Evolutionary conservation across 73 alveolate species (phyloP).

Genomic region (Paramecium octaurelia): DNA sequence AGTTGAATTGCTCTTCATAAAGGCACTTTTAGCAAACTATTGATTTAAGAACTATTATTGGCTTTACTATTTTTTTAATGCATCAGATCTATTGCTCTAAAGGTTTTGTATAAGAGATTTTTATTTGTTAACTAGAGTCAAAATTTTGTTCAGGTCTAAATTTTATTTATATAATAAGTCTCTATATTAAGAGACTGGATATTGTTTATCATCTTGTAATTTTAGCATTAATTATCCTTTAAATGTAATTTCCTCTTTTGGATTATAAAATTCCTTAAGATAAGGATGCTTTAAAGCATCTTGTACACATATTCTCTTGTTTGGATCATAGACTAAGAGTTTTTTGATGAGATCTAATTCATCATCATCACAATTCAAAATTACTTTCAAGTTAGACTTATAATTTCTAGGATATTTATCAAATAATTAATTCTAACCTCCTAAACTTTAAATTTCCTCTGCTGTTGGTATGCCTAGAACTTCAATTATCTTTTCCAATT

Average conservation of each 20-base stretch:
- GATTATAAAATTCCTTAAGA: constrained; percentile 49
- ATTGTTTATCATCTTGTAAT: constrained; percentile 8
- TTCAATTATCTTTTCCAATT: constrained; percentile 68
- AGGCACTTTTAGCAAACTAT: constrained; percentile 10
- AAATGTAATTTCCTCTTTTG: constrained; percentile 36
- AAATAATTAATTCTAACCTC: background rate
- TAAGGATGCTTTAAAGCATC: constrained; percentile 43
- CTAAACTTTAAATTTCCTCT: background rate
- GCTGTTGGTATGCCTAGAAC: constrained; percentile 76
- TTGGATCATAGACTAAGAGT: constrained; percentile 77
- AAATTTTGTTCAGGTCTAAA: background rate
- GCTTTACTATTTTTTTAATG: background rate
- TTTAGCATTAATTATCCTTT: background rate
- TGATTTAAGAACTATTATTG: background rate
- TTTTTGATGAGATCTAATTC: constrained; percentile 30
- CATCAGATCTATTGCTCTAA: background rate
- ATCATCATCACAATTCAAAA: background rate
- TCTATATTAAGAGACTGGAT: constrained; percentile 10
- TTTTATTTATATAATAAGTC: constrained; percentile 13
- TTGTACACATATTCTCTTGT: constrained; percentile 75
- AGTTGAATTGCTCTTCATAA: constrained; percentile 3
- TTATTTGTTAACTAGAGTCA: background rate
- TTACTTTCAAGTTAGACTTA: background rate
- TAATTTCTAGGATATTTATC: background rate
- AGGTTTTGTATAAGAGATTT: background rate